Percentiles rank a stretch among this genome's conserved stretches.
phyloP scores from a whole-genome alignment of 129 eudicot species.

The Helichrysum umbraculigerum region DNA sequence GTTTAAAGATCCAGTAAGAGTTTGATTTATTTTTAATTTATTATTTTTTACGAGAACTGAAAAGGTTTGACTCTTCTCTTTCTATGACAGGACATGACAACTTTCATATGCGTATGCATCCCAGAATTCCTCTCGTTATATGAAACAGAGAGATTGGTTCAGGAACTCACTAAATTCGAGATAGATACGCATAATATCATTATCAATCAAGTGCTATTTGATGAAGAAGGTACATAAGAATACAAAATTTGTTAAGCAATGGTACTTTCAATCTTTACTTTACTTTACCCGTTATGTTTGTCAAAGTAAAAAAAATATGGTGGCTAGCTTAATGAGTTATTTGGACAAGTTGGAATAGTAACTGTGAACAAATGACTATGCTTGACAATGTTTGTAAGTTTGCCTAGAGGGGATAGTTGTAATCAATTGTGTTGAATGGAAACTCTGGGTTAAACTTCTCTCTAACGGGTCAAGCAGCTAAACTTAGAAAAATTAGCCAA shows the following conservation, averaged over 20 bases:
- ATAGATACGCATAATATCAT: slow-evolving; percentile 95
- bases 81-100: slow-evolving; percentile 74
- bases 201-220: slow-evolving; percentile 92
- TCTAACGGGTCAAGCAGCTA: background rate
- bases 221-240: slow-evolving; percentile 80
- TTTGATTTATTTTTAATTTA: background rate
- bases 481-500: background rate
- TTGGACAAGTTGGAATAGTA: background rate
- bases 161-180: slow-evolving; percentile 93
- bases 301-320: background rate
- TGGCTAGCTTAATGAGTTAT: background rate
- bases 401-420: no score
- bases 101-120: slow-evolving; percentile 96
- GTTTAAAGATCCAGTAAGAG: slow-evolving; percentile 89
- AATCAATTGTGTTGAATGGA: background rate
- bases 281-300: background rate
- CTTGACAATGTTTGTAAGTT: background rate
- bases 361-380: background rate
- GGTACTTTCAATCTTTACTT: background rate
- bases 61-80: slow-evolving; percentile 17
- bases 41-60: background rate
- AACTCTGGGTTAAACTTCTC: background rate
- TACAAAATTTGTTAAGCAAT: background rate
- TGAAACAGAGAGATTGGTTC: slow-evolving; percentile 95
- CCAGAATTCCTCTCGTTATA: slow-evolving; percentile 96